Base-by-base conservation (phyloP, 1,139 yeast genomes). In the Hyphopichia wangnamkhiaoensis region DNA sequence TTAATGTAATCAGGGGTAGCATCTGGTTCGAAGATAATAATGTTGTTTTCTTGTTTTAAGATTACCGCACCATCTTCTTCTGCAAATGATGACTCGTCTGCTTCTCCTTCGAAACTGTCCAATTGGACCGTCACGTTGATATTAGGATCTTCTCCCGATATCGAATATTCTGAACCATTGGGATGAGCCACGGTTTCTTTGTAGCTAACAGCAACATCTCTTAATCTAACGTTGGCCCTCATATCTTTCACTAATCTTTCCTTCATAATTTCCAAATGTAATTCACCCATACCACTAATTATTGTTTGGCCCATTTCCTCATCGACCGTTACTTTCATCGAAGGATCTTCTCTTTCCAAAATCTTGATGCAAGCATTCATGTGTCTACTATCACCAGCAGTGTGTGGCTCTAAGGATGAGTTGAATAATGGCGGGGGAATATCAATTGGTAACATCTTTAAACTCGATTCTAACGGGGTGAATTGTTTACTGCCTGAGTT, bases 391-490 rank as follows among this genome's bases (percentile, higher is more conserved):
- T 91, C 97, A 2, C 96, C 93, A 3, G 88, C 79, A 0, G 96
- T 83, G 37, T 71, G 65, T 0, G 98, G 98, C 45, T 88, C 95
- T 31, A 93, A 76, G 0, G 90, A 77, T 1, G 94, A 82, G 50
- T 90, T 85, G 61, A 91, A 93, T 8, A 93, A 94, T 0, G 98
- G 96, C 0, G 96, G 96, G 0, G 98, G 98, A 0, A 88, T 77
- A 0, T 69, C 75, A 25, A 93, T 90, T 0, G 97, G 95, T 44
- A 84, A 74, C 34, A 91, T 74, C 39, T 74, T 77, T 41, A 84
- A 62, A 47, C 66, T 56, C 19, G 71, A 43, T 43, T 83, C 82
- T n/a, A 63, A 47, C 5, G 74, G 63, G 1, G 74, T 78, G 45
- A 80, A 81, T 12, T 10, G 29, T 42, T 67, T 70, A 46, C 79